Base-by-base conservation (phyloP, 148 eudicot species). In the Rheum nobile region DNA sequence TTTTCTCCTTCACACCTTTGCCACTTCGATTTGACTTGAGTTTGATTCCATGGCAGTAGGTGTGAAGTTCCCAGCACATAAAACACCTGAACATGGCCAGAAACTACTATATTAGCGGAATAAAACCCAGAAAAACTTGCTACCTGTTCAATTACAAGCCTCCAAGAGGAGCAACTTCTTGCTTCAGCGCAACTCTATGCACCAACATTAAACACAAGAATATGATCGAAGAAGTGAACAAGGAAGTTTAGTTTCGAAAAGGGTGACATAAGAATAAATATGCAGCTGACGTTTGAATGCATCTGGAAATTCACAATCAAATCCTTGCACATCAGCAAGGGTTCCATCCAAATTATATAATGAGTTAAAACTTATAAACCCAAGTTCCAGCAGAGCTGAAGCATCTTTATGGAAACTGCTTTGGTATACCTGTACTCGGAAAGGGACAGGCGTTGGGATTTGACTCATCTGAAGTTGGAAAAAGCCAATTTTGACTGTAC, bases 31-130 rank as follows among this genome's bases (percentile, higher is more conserved):
- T 89, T 61, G 5, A 31, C 24, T 82, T 85, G 84, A 65, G 74
- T 75, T 80, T 37, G 77, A 78, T 46, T 79, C 85, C 6, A 77
- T 11, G 50, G 52, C 35, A 35, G 71, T 77, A 80, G 72, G 78
- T 72, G 67, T 74, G 72, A 79, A 80, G 79, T 50, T 78, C 67
- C 77, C 87, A 37, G 78, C 76, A 80, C 52, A 52, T 70, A 83
- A 54, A 71, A 78, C 88, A 91, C 98, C 98, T 95, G 92, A 84
- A 87, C 80, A 86, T 76, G 46, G 73, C 82, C 83, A 75, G 55
- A 89, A 50, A 88, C 77, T 79, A 77, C 73, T 55, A 81, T 34
- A 88, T 87, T 86, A 87, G 85, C 74, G 82, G 81, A 70, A 31
- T 10, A 17, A 26, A 32, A 48, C 54, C 54, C 43, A 1, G 22